Conservation (phyloP, 2,329 filamentous ascomycete species). For the Ilyonectria destructans region DNA sequence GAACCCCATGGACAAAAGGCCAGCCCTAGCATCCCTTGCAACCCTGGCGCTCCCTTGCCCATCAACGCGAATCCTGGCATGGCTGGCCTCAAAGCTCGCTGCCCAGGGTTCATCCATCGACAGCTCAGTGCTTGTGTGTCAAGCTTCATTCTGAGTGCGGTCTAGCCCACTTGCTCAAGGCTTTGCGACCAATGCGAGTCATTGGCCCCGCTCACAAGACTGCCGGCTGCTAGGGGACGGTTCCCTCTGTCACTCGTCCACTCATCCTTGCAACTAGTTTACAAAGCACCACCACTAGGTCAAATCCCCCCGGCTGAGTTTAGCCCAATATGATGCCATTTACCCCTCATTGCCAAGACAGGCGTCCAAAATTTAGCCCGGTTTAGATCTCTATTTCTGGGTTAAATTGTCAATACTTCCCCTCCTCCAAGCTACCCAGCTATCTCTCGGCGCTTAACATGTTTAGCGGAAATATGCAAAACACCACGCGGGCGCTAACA, state of each 20-base stretch:
- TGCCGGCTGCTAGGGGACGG: conserved; percentile 37
- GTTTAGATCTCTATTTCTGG: conserved; percentile 42
- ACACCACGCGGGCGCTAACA: conserved; percentile 47
- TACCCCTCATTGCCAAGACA: conserved; percentile 13
- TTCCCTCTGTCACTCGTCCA: conserved; percentile 13
- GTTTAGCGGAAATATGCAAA: conserved; percentile 38
- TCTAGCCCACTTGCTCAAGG: conserved; percentile 39
- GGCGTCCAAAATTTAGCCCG: conserved; percentile 28
- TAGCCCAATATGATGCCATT: conserved; percentile 25
- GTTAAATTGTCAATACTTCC: conserved; percentile 47
- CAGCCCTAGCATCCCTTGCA: conserved; percentile 1
- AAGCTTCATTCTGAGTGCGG: conserved; percentile 24
- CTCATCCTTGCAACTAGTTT: conserved; percentile 20
- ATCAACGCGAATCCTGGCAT: neutral
- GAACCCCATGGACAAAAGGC: conserved; percentile 18
- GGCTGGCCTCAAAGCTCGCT: conserved; percentile 10
- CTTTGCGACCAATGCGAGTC: conserved; percentile 50
- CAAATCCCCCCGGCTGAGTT: conserved; percentile 13
- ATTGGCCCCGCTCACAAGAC: conserved; percentile 42
- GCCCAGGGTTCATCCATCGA: conserved; percentile 23
- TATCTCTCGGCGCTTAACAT: conserved; percentile 45
- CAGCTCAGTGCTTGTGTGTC: conserved; percentile 6
- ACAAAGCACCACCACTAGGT: neutral
- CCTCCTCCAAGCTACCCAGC: conserved; percentile 14
- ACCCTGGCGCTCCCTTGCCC: neutral